Evolutionary conservation across 2,329 filamentous ascomycete genomes (phyloP), one percentile per base, ranked within the genome.

Genomic region (Colletotrichum sp.): DNA sequence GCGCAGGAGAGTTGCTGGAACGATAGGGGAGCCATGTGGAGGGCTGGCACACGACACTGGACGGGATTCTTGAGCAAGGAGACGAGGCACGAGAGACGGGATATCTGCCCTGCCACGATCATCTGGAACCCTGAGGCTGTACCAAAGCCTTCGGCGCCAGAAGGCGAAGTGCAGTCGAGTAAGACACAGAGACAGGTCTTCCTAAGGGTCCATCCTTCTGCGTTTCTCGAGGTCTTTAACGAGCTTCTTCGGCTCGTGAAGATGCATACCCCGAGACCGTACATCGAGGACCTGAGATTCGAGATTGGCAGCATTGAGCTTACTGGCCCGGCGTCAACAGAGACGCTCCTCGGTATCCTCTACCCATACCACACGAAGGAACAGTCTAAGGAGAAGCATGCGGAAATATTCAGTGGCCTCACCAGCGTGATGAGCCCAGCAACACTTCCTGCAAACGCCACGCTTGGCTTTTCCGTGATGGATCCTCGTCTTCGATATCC

Each of bases 401-500:
- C 84, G 3, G 81, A 84, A 48, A 84, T 88, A 4, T 93, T 93
- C 77, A 82, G 82, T 67, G 87, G 87, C 10, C 84, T 95, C 4
- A 82, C 83, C 16, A 89, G 91, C 4, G 86, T 96, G 12, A 93
- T 91, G 8, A 95, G 95, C 79, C 90, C 94, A 3, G 90, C 93
- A 1, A 89, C 92, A 4, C 86, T 98, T 3, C 95, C 96, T 6
- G 83, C 88, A 22, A 93, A 94, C 69, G 90, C 93, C 3, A 83
- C 97, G 5, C 86, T 99, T 5, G 89, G 91, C 0, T 97, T 99
- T 82, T 89, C 92, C 4, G 88, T 94, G 5, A 89, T 92, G 69
- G 97, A 99, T 81, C 96, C 96, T 34, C 93, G 96, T 10, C 89
- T 99, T 18, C 89, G 90, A 73, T 94, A 96, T 81, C 96, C 96